Conservation (phyloP, 352 stramenopile species). For the Phytopythium sindhum region DNA sequence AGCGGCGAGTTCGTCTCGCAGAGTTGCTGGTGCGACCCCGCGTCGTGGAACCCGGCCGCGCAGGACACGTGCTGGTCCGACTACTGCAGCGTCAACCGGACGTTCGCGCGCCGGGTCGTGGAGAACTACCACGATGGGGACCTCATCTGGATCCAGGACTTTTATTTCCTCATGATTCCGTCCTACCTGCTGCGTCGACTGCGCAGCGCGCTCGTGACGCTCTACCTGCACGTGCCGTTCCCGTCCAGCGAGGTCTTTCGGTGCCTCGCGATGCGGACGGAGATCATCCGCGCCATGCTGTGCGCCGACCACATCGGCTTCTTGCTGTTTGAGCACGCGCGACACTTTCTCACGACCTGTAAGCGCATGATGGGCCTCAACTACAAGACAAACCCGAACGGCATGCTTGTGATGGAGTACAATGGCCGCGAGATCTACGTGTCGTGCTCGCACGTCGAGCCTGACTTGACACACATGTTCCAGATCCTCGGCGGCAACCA, state of each 20-base stretch:
- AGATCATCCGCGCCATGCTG: constrained; percentile 90
- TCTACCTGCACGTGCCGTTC: constrained; percentile 98
- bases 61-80: constrained; percentile 76
- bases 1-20: constrained; percentile 10
- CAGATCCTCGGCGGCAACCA: constrained; percentile 60
- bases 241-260: constrained; percentile 98
- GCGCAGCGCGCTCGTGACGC: constrained; percentile 90
- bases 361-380: constrained; percentile 94
- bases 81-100: constrained; percentile 79
- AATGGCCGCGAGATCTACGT: constrained; percentile 96
- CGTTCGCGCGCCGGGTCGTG: constrained; percentile 47
- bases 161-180: constrained; percentile 97
- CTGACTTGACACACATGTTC: constrained; percentile 82
- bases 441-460: constrained; percentile 96
- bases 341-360: constrained; percentile 91
- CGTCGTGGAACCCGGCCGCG: constrained; percentile 76
- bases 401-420: constrained; percentile 92
- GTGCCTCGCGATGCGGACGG: constrained; percentile 88
- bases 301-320: constrained; percentile 92
- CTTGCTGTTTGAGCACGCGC: constrained; percentile 91
- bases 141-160: constrained; percentile 98
- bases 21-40: constrained; percentile 49
- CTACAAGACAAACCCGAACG: constrained; percentile 86
- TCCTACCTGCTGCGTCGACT: constrained; percentile 94
- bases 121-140: constrained; percentile 79